phyloP scores from a whole-genome alignment of 108 stramenopile species.

The Epithemia pelagica region DNA sequence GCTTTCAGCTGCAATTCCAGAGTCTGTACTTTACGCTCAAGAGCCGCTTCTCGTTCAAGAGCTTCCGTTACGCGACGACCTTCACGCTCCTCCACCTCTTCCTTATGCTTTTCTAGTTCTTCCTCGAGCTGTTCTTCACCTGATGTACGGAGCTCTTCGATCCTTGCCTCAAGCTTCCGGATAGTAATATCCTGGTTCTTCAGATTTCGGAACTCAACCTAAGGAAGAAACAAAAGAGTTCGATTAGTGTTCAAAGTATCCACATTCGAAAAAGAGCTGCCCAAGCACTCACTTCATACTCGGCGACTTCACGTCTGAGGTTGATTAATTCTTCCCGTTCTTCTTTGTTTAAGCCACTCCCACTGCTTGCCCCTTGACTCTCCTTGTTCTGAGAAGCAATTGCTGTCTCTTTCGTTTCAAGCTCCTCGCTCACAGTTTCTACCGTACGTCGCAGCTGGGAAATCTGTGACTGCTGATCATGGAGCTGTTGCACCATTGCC shows the following conservation, averaged over 20 bases:
- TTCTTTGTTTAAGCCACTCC: slow-evolving; percentile 22
- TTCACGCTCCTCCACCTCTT: slow-evolving; percentile 76
- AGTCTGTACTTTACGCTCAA: slow-evolving; percentile 59
- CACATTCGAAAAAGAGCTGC: too few species aligned
- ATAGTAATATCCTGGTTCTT: slow-evolving; percentile 94
- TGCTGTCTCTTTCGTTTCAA: slow-evolving; percentile 32
- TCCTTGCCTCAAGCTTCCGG: slow-evolving; percentile 72
- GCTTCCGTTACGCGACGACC: slow-evolving; percentile 79
- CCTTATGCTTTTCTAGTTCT: slow-evolving; percentile 65
- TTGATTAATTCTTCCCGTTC: slow-evolving; percentile 77
- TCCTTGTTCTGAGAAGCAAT: slow-evolving; percentile 28
- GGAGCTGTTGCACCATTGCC: slow-evolving; percentile 35
- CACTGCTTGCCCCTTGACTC: slow-evolving; percentile 4
- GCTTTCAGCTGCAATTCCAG: slow-evolving; percentile 78
- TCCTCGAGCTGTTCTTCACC: slow-evolving; percentile 61
- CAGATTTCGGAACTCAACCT: slow-evolving; percentile 67
- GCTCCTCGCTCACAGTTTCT: slow-evolving; percentile 48
- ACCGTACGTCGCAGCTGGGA: slow-evolving; percentile 36
- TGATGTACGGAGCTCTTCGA: slow-evolving; percentile 57
- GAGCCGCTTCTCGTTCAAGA: slow-evolving; percentile 77
- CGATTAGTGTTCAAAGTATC: not conserved
- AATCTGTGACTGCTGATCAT: slow-evolving; percentile 47
- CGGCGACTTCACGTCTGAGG: slow-evolving; percentile 75
- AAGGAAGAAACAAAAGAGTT: not conserved
- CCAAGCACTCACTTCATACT: slow-evolving; percentile 66